Evolutionary conservation across 1,284 basidiomycete species (phyloP), one percentile per base, ranked within the genome.

Genomic region (Xerocomus amazonicus): DNA sequence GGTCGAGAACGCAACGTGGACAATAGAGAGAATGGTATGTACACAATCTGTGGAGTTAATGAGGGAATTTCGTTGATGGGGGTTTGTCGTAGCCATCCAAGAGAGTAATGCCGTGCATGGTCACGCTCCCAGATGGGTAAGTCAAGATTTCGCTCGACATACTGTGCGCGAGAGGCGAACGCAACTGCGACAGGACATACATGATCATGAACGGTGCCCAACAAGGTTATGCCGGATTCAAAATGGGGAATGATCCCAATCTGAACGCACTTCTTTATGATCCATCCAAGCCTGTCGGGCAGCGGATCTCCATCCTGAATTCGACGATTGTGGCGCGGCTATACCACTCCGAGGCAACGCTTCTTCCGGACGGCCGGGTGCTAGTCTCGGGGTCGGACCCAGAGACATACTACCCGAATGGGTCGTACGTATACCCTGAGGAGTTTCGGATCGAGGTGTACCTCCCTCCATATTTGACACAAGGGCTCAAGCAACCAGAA

Each of bases 361-460:
- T 88, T 9, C 74, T 87, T 32, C 79, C 80, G 4, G 84, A 87
- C 56, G 87, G 84, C 9, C 78, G 83, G 9, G 76, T 90, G 17
- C 71, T 88, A 43, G 72, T 91, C 38, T 85, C 85, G 4, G 90
- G 90, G 0, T 83, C 83, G 12, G 87, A 90, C 60, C 84, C 85
- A 1, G 69, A 81, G 62, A 80, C 77, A 7, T 54, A 73, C 57
- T 50, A 52, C n/a, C n/a, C n/a, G n/a, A n/a, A 69, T 34, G 66
- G 67, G 2, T 61, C 69, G 7, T 51, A 57, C 19, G 62, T 64
- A 8, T 83, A 79, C 57, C 80, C 77, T 0, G 82, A 90, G 45
- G 88, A 90, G 58, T 81, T 85, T 68, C 72, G 87, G 4, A 73
- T 90, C 41, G 90, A 91, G 69, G 84, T 84, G 39, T 87, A 89